A percentile compares a stretch with the other conserved stretches of the same genome.
Conservation (phyloP, 345 rosid species). For the Schrenkiella parvula region DNA sequence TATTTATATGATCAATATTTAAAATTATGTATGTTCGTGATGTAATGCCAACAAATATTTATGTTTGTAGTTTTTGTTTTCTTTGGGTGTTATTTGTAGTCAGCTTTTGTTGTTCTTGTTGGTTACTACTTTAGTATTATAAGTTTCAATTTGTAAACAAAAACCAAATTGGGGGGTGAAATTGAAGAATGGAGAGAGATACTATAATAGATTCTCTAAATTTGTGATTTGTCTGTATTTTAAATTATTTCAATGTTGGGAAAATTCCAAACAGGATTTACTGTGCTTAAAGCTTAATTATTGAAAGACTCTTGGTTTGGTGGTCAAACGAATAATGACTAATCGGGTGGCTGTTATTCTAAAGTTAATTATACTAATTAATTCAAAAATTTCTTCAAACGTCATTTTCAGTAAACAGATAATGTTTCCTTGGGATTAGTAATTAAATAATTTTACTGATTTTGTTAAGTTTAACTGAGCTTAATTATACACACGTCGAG, state of each 20-base stretch:
- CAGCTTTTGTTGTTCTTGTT: constrained; percentile 13
- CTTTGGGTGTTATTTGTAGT: constrained; percentile 2
- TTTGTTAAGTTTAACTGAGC: not conserved
- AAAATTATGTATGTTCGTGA: constrained; percentile 7
- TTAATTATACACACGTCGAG: not conserved
- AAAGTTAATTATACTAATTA: not conserved
- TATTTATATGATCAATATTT: not conserved
- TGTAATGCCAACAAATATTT: constrained; percentile 22
- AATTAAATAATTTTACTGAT: not conserved
- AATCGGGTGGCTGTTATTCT: constrained; percentile 9
- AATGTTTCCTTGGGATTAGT: constrained; percentile 25
- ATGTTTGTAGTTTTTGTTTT: constrained; percentile 12
- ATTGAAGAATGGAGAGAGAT: not conserved
- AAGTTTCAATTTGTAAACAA: constrained; percentile 26
- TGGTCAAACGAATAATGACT: constrained; percentile 21
- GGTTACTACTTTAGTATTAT: constrained; percentile 22
- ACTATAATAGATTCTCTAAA: not conserved
- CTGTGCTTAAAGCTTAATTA: constrained; percentile 16
- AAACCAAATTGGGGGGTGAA: not conserved
- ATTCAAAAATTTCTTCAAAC: not conserved
- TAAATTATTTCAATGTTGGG: not conserved
- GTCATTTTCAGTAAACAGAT: constrained; percentile 20
- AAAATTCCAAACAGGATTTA: constrained; percentile 4
- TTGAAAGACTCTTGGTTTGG: constrained; percentile 6
- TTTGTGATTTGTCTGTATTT: constrained; percentile 5